Evolutionary conservation across 2,329 filamentous ascomycete species (phyloP).

Genomic region (Stromatinia cepivora): DNA sequence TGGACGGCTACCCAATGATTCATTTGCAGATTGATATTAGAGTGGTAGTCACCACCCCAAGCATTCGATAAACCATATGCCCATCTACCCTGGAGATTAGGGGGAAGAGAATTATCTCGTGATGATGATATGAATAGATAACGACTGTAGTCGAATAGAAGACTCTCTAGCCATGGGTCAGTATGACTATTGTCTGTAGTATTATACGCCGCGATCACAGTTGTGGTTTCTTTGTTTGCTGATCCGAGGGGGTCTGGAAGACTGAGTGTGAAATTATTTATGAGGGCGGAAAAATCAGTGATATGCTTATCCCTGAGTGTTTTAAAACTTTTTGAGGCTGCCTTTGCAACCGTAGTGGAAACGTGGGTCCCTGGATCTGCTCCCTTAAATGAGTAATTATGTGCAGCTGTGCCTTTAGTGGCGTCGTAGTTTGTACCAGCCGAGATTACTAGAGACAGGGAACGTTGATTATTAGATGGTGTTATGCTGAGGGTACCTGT

Average conservation of each 20-base stretch:
- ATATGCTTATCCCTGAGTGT: conserved; percentile 43
- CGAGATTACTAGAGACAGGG: conserved; percentile 46
- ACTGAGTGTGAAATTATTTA: conserved; percentile 45
- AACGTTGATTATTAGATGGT: conserved; percentile 31
- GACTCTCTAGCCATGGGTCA: conserved; percentile 53
- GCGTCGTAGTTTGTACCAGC: conserved; percentile 53
- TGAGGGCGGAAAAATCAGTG: conserved; percentile 46
- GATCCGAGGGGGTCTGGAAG: conserved; percentile 50
- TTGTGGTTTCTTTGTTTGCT: conserved; percentile 44
- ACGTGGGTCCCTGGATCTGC: conserved; percentile 47
- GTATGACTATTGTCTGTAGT: conserved; percentile 45
- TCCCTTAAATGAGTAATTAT: conserved; percentile 51
- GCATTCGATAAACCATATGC: conserved; percentile 47
- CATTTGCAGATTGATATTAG: conserved; percentile 63
- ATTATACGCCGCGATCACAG: conserved; percentile 42
- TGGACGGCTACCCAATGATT: conserved; percentile 59
- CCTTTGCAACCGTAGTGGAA: conserved; percentile 37
- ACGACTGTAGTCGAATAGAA: conserved; percentile 55
- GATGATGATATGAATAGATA: conserved; percentile 58
- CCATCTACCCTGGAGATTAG: conserved; percentile 60
- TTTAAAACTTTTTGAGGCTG: conserved; percentile 41
- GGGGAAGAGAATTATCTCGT: conserved; percentile 51
- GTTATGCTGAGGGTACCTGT: conserved; percentile 40
- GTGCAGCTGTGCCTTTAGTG: conserved; percentile 48
- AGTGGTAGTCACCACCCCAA: conserved; percentile 58